Evolutionary conservation across 1,284 basidiomycete species (phyloP).

Genomic region (Vanrija sp.): DNA sequence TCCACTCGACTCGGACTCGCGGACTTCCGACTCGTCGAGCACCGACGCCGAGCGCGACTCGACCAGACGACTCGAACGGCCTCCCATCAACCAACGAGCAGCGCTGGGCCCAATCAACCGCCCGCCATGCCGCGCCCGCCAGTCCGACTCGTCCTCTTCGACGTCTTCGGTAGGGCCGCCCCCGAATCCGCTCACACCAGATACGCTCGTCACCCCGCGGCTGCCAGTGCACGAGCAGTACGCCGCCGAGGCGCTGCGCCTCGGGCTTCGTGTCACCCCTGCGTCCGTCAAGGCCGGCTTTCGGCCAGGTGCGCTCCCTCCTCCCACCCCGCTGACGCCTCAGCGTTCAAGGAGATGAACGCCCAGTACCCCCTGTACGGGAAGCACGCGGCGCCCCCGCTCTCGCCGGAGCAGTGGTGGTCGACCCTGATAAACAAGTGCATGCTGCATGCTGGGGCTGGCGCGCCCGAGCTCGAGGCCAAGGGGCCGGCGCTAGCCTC

Average conservation of each 20-base stretch:
- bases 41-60: no score
- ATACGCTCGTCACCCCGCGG: constrained; percentile 47
- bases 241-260: constrained; percentile 40
- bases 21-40: no score
- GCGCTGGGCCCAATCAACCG: background rate
- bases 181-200: constrained; percentile 19
- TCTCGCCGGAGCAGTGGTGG: constrained; percentile 47
- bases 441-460: constrained; percentile 38
- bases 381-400: constrained; percentile 32
- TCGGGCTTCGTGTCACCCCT: constrained; percentile 37
- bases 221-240: constrained; percentile 48
- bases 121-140: constrained; percentile 4
- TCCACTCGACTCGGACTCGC: no score
- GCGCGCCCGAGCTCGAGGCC: constrained; percentile 23
- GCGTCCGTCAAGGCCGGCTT: constrained; percentile 39
- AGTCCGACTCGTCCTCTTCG: constrained; percentile 46
- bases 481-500: constrained; percentile 23
- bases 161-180: constrained; percentile 41
- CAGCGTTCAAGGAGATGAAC: constrained; percentile 43
- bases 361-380: constrained; percentile 39
- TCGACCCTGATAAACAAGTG: constrained; percentile 38
- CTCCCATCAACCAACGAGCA: no score
- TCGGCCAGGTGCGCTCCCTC: constrained; percentile 31
- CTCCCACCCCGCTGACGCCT: background rate
- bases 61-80: no score